phyloP scores from a whole-genome alignment of 805 yeast genomes.

The Clavispora vitiphila region DNA sequence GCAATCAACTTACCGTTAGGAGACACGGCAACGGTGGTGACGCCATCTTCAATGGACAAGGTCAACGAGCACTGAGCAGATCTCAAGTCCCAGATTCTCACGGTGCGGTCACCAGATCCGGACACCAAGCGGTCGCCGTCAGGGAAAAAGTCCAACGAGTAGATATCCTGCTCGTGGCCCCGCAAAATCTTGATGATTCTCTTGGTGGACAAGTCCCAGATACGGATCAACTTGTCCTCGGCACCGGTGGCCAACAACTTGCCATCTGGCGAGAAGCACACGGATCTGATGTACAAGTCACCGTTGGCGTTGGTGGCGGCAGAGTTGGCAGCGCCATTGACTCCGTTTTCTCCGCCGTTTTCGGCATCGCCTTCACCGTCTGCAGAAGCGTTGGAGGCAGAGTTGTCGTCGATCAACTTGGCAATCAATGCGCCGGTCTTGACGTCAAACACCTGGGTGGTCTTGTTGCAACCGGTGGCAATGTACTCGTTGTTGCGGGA shows the following conservation, averaged over 20 bases:
- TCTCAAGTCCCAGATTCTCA: slow-evolving; percentile 91
- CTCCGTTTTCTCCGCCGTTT: slow-evolving; percentile 37
- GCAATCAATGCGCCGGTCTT: slow-evolving; percentile 88
- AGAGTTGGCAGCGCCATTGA: slow-evolving; percentile 24
- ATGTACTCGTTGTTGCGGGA: slow-evolving; percentile 84
- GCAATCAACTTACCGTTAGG: slow-evolving; percentile 94
- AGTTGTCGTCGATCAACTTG: slow-evolving; percentile 72
- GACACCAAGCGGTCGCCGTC: slow-evolving; percentile 90
- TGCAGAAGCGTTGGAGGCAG: slow-evolving; percentile 17
- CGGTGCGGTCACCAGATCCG: slow-evolving; percentile 96
- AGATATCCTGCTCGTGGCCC: slow-evolving; percentile 97
- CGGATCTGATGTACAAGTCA: slow-evolving; percentile 90
- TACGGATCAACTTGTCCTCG: slow-evolving; percentile 84
- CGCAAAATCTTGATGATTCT: slow-evolving; percentile 79
- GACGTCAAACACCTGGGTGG: slow-evolving; percentile 91
- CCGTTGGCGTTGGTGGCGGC: slow-evolving; percentile 55
- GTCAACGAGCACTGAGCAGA: slow-evolving; percentile 87
- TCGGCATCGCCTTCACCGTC: slow-evolving; percentile 12
- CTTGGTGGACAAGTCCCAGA: slow-evolving; percentile 88
- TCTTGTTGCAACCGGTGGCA: slow-evolving; percentile 96
- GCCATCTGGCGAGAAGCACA: slow-evolving; percentile 92
- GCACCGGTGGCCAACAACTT: slow-evolving; percentile 92
- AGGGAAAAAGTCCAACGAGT: slow-evolving; percentile 91
- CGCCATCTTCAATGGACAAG: slow-evolving; percentile 92
- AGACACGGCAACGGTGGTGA: slow-evolving; percentile 94